Evolutionary conservation across 768 basidiomycete species (phyloP), one percentile per base, ranked within the genome.

Genomic region (Tricholomella constricta): DNA sequence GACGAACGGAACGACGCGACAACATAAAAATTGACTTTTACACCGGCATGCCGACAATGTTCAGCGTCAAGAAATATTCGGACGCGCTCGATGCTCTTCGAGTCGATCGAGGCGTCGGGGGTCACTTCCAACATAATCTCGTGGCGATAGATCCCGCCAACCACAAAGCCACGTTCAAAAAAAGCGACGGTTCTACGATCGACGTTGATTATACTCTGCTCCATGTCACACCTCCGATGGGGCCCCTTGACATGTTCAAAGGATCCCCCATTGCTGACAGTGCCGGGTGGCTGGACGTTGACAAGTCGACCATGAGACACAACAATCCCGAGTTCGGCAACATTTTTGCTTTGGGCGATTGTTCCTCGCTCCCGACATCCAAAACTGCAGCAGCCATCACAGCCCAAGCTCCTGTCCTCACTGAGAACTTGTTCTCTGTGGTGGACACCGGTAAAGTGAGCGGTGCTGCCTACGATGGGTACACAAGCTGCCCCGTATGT

Each of bases 301-400:
- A 96, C 70, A 76, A 83, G 54, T 80, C 72, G 7, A 96, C 91
- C 1, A 80, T 95, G 27, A 88, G 88, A 61, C 94, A 95, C 64
- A 82, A 78, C 51, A 95, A 95, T 54, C 89, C 85, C 19, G 80
- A 84, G 62, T 89, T 77, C 63, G 72, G 76, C 35, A 98, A 97
- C 68, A 81, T 98, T 26, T 98, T 94, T 69, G 80, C 91, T 7
- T 65, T 98, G 10, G 96, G 96, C n/a, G 96, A 99, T 66, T 90
- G 89, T 63, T 89, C 91, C 20, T 90, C 86, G 31, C 71, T 97
- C 25, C 96, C 96, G 7, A 98, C 94, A 23, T 93, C 91, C 69
- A 99, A 96, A 79, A 99, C 96, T 0, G 92, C 90, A 0, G 95
- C 96, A 12, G 96, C 95, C 5, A 89, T 98, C 62, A 93, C 91